Evolutionary conservation across 2,329 filamentous ascomycete genomes (phyloP).

Genomic region (Aspergillus pseudoviridinutans): DNA sequence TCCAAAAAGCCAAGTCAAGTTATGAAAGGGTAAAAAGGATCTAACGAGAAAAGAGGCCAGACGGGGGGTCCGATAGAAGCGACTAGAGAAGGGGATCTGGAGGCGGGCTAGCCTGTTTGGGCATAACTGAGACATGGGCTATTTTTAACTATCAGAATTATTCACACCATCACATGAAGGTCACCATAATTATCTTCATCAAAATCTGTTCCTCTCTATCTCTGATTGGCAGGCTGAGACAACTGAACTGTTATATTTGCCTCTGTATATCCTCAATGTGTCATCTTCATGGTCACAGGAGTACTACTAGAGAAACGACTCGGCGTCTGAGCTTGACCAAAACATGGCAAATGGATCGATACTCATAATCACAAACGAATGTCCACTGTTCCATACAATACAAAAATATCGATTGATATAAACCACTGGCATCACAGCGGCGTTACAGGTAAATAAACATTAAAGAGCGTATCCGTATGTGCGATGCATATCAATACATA

Average conservation of each 20-base stretch:
- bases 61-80: constrained; percentile 8
- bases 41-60: constrained; percentile 4
- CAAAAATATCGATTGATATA: neutral
- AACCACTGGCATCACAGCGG: neutral
- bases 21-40: constrained; percentile 5
- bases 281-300: neutral
- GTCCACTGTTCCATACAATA: neutral
- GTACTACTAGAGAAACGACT: neutral
- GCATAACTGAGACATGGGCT: constrained; percentile 19
- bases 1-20: neutral
- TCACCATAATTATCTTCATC: neutral
- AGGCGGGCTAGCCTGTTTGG: constrained; percentile 2
- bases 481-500: neutral
- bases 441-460: neutral
- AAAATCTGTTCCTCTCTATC: neutral
- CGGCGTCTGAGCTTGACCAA: neutral
- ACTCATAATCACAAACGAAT: neutral
- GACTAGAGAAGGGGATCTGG: constrained; percentile 2
- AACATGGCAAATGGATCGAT: neutral
- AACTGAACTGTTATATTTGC: neutral
- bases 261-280: neutral
- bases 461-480: neutral
- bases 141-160: constrained; percentile 16
- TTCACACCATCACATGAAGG: neutral
- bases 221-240: neutral